Evolutionary conservation across 1,284 basidiomycete species (phyloP).

Genomic region (Ustilago nuda): DNA sequence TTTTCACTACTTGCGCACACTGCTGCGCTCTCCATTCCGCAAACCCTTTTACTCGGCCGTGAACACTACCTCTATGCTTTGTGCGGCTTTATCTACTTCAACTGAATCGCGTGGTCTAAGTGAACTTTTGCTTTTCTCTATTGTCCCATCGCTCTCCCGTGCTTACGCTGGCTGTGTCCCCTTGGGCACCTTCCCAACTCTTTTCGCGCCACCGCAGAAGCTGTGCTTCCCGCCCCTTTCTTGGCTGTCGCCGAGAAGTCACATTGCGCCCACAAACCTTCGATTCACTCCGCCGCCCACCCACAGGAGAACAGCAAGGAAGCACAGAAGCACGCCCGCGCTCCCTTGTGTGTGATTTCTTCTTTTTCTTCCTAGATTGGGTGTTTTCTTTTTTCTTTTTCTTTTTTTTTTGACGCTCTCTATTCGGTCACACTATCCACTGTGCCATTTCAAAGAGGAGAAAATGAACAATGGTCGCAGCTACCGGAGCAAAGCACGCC

Average conservation of each 20-base stretch:
- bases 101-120: conserved; percentile 2
- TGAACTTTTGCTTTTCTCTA: background rate
- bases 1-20: no score
- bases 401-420: background rate
- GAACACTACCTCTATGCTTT: no score
- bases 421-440: background rate
- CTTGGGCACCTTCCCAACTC: background rate
- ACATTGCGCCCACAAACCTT: background rate
- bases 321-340: background rate
- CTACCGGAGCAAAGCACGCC: background rate
- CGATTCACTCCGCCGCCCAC: background rate
- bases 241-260: background rate
- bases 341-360: background rate
- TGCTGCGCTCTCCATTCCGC: no score
- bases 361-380: background rate
- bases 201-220: conserved; percentile 1
- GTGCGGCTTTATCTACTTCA: no score
- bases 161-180: conserved; percentile 1
- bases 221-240: background rate
- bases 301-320: background rate
- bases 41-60: no score
- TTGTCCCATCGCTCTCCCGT: background rate
- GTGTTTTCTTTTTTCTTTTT: background rate
- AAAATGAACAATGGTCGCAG: background rate
- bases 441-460: background rate